Conservation (phyloP, 805 yeast species). For the Saccharomycopsis malanga region DNA sequence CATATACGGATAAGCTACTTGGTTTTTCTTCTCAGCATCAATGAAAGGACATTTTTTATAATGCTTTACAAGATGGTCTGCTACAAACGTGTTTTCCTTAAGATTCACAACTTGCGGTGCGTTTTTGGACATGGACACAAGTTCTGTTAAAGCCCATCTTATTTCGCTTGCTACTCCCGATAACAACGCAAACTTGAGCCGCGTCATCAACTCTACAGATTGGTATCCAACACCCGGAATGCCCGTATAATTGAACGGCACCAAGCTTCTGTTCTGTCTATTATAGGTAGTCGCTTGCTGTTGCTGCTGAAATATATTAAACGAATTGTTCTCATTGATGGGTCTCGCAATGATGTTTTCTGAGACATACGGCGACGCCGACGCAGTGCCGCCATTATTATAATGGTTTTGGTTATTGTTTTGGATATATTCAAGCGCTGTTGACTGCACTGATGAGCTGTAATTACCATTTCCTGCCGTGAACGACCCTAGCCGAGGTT, state of each 20-base stretch:
- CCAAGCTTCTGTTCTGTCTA: conserved; percentile 2
- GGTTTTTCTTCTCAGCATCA: neutral
- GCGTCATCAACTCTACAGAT: conserved; percentile 8
- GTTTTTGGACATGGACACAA: conserved; percentile 10
- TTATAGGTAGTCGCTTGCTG: conserved; percentile 1
- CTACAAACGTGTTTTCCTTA: conserved; percentile 8
- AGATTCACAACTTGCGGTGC: conserved; percentile 13
- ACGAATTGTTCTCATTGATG: conserved; percentile 17
- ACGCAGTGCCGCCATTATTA: neutral
- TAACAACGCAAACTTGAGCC: conserved; percentile 12
- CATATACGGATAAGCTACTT: conserved; percentile 5
- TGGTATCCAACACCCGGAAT: conserved; percentile 18
- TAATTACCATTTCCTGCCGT: too few species aligned
- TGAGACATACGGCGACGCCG: neutral
- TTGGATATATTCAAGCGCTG: neutral
- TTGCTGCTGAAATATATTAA: conserved; percentile 15
- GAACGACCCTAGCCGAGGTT: too few species aligned
- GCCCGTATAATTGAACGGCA: conserved; percentile 17
- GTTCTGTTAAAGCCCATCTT: conserved; percentile 20
- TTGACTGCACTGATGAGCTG: neutral
- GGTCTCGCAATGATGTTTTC: conserved; percentile 9
- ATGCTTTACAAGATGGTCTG: conserved; percentile 11
- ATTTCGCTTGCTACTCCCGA: conserved; percentile 11
- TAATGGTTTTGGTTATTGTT: neutral
- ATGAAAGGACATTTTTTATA: conserved; percentile 11